A percentile compares a stretch with the other conserved stretches of the same genome.
Evolutionary conservation across 345 rosid species (phyloP).

Genomic region (Garcia nutans): DNA sequence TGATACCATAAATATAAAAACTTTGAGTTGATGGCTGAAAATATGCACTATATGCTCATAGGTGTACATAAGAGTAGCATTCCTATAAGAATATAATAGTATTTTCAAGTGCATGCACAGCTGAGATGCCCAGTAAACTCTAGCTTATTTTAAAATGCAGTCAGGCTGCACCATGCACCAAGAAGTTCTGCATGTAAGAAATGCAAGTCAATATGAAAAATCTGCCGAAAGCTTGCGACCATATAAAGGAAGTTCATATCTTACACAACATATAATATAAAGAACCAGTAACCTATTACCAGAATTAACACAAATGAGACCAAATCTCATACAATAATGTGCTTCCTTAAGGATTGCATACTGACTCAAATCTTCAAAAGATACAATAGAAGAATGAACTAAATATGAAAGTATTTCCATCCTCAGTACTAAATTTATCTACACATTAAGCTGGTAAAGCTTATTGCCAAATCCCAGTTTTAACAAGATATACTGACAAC

Average conservation of each 20-base stretch:
- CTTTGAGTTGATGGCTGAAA: conserved; percentile 11
- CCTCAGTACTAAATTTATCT: not conserved
- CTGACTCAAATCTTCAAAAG: not conserved
- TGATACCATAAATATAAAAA: conserved; percentile 31
- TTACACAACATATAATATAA: not conserved
- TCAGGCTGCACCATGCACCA: not conserved
- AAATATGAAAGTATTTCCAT: not conserved
- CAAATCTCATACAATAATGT: not conserved
- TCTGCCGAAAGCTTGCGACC: not conserved
- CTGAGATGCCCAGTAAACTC: not conserved
- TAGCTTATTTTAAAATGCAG: not conserved
- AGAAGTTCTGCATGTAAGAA: not conserved
- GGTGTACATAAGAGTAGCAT: not conserved
- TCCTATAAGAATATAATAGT: not conserved
- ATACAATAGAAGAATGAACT: not conserved
- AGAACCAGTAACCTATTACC: not conserved
- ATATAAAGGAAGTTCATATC: not conserved
- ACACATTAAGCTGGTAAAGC: not conserved
- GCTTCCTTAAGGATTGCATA: not conserved
- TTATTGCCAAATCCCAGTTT: not conserved
- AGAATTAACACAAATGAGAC: not conserved
- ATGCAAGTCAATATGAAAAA: not conserved
- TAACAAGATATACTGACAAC: not conserved
- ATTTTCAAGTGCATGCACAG: not conserved
- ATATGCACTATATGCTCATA: not conserved